These are phyloP conservation scores for Pichia sp. DNA, from an alignment of 1,139 yeast genomes.

Conservation along the genomic window DNA sequence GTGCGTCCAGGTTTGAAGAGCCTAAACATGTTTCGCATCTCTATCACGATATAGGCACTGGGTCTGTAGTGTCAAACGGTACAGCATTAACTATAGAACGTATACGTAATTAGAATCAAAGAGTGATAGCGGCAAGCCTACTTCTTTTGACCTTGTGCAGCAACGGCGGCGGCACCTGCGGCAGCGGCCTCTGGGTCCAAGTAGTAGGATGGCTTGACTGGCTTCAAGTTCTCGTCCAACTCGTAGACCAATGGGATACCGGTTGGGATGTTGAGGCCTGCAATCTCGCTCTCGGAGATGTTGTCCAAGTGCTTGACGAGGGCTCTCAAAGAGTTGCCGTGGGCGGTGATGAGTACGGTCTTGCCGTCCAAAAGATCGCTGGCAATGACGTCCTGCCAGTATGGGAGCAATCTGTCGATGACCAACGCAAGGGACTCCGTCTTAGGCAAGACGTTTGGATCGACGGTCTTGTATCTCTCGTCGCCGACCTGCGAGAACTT, in stretches of 20 bases:
- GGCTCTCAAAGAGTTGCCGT: conserved; percentile 98
- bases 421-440: conserved; percentile 95
- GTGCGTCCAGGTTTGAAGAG: too few species aligned
- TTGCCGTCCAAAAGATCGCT: conserved; percentile 79
- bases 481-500: conserved; percentile 84
- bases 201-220: conserved; percentile 91
- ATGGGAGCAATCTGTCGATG: conserved; percentile 94
- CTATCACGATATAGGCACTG: too few species aligned
- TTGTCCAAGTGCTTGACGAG: conserved; percentile 94
- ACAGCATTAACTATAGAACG: background rate
- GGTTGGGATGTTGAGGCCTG: conserved; percentile 94
- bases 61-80: background rate
- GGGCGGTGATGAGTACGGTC: conserved; percentile 92
- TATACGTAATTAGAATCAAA: background rate
- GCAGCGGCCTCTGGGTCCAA: conserved; percentile 99
- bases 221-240: conserved; percentile 81
- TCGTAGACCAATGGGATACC: conserved; percentile 98
- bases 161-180: conserved; percentile 99
- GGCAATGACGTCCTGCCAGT: conserved; percentile 94
- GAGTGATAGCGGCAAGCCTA: conserved; percentile 23
- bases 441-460: conserved; percentile 82
- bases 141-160: conserved; percentile 83
- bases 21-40: too few species aligned
- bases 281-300: conserved; percentile 88
- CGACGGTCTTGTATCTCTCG: conserved; percentile 76